Conservation (phyloP, 306 rosid species). For the Carpinus viminea region DNA sequence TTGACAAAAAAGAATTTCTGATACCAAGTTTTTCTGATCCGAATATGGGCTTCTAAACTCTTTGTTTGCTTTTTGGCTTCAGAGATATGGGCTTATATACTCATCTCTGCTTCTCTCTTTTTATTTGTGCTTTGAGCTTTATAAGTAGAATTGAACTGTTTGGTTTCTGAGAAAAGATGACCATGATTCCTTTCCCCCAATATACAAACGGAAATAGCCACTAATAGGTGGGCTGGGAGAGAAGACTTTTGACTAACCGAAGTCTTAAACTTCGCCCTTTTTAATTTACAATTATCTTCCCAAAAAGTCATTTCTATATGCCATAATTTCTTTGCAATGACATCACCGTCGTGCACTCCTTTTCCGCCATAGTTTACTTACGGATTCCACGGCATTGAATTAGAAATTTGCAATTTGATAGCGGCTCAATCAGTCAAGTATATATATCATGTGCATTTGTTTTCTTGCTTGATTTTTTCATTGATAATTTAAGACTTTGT, state of each 20-base stretch:
- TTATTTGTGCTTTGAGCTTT: background rate
- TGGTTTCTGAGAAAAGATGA: constrained; percentile 26
- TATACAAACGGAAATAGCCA: background rate
- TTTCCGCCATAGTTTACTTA: constrained; percentile 13
- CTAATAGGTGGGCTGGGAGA: background rate
- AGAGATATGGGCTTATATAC: background rate
- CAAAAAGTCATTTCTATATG: constrained; percentile 17
- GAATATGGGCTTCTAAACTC: background rate
- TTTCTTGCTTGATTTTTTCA: background rate
- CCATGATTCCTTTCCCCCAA: background rate
- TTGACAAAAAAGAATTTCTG: constrained; percentile 12
- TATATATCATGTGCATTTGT: background rate
- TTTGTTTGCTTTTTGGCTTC: background rate
- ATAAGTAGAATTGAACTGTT: constrained; percentile 1
- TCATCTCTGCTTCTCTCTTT: constrained; percentile 1
- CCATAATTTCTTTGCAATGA: constrained; percentile 41
- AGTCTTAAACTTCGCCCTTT: background rate
- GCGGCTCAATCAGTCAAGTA: background rate
- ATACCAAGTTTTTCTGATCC: background rate
- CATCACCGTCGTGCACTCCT: background rate
- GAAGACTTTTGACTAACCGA: background rate
- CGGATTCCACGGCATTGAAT: constrained; percentile 27
- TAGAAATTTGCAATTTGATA: constrained; percentile 7
- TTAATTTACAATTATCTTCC: background rate
- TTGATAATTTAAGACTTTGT: background rate